These are phyloP conservation scores for Trypanosoma boissoni DNA, from an alignment of 208 protist species.

Conservation along the genomic window DNA sequence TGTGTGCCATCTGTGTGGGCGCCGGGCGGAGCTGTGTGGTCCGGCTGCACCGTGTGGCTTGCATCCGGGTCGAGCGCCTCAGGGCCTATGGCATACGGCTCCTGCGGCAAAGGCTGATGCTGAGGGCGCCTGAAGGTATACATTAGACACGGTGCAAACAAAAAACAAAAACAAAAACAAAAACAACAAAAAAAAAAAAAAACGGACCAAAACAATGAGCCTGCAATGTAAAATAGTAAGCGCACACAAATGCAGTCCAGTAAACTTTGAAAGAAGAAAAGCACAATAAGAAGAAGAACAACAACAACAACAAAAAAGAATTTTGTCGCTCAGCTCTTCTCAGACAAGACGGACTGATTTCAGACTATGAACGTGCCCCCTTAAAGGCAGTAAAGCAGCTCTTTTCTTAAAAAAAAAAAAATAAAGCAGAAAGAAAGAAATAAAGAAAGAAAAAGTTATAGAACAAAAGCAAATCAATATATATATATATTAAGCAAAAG, in stretches of 20 bases:
- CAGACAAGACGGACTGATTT: too few relatives aligned
- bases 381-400: too few relatives aligned
- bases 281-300: background rate
- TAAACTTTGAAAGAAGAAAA: slow-evolving; percentile 11
- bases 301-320: background rate
- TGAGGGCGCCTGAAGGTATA: slow-evolving; percentile 26
- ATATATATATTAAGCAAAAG: too few relatives aligned
- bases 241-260: too few relatives aligned
- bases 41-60: background rate
- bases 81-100: background rate
- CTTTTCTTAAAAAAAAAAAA: too few relatives aligned
- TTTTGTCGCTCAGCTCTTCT: background rate
- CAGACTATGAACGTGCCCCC: too few relatives aligned
- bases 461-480: too few relatives aligned
- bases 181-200: slow-evolving; percentile 1
- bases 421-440: too few relatives aligned
- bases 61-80: background rate
- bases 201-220: background rate
- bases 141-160: background rate
- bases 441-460: too few relatives aligned
- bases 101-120: slow-evolving; percentile 14
- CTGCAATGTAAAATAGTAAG: background rate
- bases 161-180: slow-evolving; percentile 7
- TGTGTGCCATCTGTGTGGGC: background rate
- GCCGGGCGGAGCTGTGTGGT: slow-evolving; percentile 4